Base-by-base conservation (phyloP, 495 filamentous ascomycete genomes). In the Penicillium macrosclerotiorum region DNA sequence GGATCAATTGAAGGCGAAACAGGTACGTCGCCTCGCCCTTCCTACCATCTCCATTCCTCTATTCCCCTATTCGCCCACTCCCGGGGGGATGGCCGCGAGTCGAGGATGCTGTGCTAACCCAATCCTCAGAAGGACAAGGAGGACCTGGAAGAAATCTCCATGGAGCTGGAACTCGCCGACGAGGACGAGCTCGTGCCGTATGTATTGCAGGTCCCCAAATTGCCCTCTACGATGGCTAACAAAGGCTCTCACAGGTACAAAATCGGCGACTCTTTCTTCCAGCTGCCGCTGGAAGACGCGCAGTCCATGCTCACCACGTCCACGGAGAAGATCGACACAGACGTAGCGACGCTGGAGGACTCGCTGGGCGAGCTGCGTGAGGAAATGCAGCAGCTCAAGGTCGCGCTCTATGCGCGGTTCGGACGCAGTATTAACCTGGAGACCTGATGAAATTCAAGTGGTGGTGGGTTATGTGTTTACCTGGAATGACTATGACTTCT, bases 391-490 rank as follows among this genome's bases (percentile, higher is more conserved):
- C 73, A 84, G 61, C 71, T 98, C 44, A 98, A 98, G 75, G 84
- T 92, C 27, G 81, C 85, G 40, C 68, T 98, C 50, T 98, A 98
- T 69, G 92, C 89, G 24, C 81, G 95, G 42, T 96, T 98, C 71
- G 92, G 92, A 8, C 79, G 84, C 54, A 93, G 88, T 59, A 96
- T 98, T 73, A 98, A 98, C 62, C 69, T 98, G 53, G 92, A 98
- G 67, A 88, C 86, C 54, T 96, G n/a, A n/a, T n/a, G n/a, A n/a
- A 73, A 81, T 43, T 13, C 22, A 23, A 25, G 12, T 22, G 27
- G 11, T 31, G 37, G n/a, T 17, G n/a, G 19, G 1, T 32, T 27
- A 33, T 20, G 9, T 14, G 12, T 37, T 11, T 24, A n/a, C n/a
- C 31, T 2, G 4, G 3, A 20, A 43, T 40, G 31, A 47, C 34